phyloP scores from a whole-genome alignment of 192 early-diverging fungal species.

The Coemansia sp. region DNA sequence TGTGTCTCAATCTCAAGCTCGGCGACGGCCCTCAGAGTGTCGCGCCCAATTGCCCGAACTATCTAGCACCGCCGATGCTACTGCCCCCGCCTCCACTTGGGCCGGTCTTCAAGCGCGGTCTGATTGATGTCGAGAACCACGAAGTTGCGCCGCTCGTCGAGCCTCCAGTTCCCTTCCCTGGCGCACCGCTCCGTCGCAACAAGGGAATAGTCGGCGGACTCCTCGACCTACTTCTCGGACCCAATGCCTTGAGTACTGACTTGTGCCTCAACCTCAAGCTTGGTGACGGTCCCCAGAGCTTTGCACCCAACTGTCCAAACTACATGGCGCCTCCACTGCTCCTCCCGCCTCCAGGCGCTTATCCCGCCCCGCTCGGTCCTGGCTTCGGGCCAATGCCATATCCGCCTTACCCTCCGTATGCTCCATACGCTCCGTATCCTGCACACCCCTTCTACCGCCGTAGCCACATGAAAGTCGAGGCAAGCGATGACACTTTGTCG shows the following conservation, averaged over 20 bases:
- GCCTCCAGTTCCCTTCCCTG: conserved; percentile 31
- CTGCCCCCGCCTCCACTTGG: conserved; percentile 21
- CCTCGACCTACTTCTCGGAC: conserved; percentile 44
- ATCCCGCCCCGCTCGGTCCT: conserved; percentile 12
- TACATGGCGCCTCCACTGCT: conserved; percentile 37
- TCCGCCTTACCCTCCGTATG: conserved; percentile 7
- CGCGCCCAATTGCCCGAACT: conserved; percentile 49
- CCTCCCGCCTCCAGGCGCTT: conserved; percentile 35
- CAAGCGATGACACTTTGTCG: background rate
- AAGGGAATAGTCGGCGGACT: conserved; percentile 44
- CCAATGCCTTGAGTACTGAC: conserved; percentile 42
- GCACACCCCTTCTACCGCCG: conserved; percentile 22
- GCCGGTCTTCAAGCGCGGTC: conserved; percentile 42
- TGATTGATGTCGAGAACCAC: conserved; percentile 42
- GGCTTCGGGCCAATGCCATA: conserved; percentile 9
- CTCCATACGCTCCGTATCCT: conserved; percentile 4
- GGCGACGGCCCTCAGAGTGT: conserved; percentile 52
- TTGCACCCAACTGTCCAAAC: conserved; percentile 41
- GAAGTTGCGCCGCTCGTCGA: conserved; percentile 18
- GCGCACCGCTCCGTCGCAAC: conserved; percentile 31
- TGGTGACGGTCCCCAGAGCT: conserved; percentile 47
- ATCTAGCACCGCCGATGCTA: conserved; percentile 36
- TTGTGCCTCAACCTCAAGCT: conserved; percentile 49
- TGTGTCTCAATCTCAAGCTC: conserved; percentile 48
- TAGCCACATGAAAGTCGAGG: background rate